phyloP scores from a whole-genome alignment of 179 eudicot genomes.

The Patellifolia procumbens region DNA sequence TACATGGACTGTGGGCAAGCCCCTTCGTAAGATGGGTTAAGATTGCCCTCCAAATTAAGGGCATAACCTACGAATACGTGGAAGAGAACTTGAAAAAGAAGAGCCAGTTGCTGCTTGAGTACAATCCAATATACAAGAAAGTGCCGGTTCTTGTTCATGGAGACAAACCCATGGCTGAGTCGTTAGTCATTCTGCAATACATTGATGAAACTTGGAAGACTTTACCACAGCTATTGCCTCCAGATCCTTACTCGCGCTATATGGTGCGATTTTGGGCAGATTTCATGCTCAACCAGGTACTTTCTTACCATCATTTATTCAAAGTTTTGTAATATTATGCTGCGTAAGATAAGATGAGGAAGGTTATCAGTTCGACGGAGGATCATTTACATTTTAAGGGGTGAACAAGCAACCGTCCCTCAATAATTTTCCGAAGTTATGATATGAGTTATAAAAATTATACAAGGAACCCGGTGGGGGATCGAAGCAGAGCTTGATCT shows the following conservation, averaged over 20 bases:
- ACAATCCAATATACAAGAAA: slow-evolving; percentile 40
- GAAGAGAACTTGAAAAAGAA: slow-evolving; percentile 42
- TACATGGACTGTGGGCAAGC: slow-evolving; percentile 46
- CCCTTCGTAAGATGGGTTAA: slow-evolving; percentile 33
- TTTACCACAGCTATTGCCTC: slow-evolving; percentile 30
- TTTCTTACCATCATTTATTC: too few relatives aligned
- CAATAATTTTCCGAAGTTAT: too few relatives aligned
- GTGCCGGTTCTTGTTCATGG: slow-evolving; percentile 42
- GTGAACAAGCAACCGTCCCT: too few relatives aligned
- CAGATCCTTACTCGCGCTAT: slow-evolving; percentile 23
- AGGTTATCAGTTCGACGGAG: too few relatives aligned
- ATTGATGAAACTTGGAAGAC: slow-evolving; percentile 37
- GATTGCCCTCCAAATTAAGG: slow-evolving; percentile 37
- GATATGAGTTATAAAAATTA: too few relatives aligned
- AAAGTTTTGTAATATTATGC: too few relatives aligned
- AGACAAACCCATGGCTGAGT: slow-evolving; percentile 35
- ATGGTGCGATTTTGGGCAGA: slow-evolving; percentile 35
- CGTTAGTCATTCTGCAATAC: slow-evolving; percentile 35
- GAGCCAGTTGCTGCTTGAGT: slow-evolving; percentile 22
- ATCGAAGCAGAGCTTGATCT: too few relatives aligned
- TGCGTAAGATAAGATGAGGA: too few relatives aligned
- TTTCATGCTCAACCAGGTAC: slow-evolving; percentile 25
- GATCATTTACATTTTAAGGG: too few relatives aligned
- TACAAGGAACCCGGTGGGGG: too few relatives aligned
- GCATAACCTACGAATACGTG: slow-evolving; percentile 31